Base-by-base conservation (phyloP, 345 rosid species). In the Pugionium dolabratum region DNA sequence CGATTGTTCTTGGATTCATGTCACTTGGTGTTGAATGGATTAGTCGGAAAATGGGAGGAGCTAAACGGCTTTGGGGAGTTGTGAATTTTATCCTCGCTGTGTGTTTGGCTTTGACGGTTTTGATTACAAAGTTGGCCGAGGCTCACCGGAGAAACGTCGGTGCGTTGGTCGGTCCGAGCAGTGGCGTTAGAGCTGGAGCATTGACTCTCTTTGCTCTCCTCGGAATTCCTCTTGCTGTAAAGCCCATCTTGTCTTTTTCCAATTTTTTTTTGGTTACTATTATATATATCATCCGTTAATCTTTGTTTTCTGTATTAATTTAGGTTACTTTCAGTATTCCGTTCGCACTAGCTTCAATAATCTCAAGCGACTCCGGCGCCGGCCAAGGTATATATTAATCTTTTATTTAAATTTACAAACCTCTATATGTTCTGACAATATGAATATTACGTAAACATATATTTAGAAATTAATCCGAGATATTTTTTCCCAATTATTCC, bases 221-320 rank as follows among this genome's bases (percentile, higher is more conserved):
- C 73, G 98, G 98, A 6, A 70, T 92, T 25, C 96, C 98, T n/a
- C 84, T 69, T 2, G 81, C 96, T 10, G 95, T 91, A 64, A 73
- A 82, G 57, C 45, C 5, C 27, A 18, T 0, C 43, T 4, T 30
- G 2, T 42, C 3, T 54, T 52, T 32, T 43, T n/a, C 4, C n/a
- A 7, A n/a, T 11, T 71, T n/a, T 46, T 39, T 18, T 18, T 18
- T 18, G 18, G 4, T 41, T 32, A 54, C 35, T 10, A 25, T 10
- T 18, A 18, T 18, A 18, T 18, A 18, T 18, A 18, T 18, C 18
- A 18, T 18, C 18, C 18, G 18, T 18, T 18, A 18, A 18, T 18
- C 18, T 18, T 18, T 18, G 18, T 18, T 18, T 18, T 18, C 18
- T 18, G 18, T 32, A 27, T 43, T 49, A 8, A 9, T 42, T 34